Percentiles rank a stretch among this genome's conserved stretches.
phyloP scores from a whole-genome alignment of 1,284 basidiomycete genomes.

The Exobasidium rhododendri region DNA sequence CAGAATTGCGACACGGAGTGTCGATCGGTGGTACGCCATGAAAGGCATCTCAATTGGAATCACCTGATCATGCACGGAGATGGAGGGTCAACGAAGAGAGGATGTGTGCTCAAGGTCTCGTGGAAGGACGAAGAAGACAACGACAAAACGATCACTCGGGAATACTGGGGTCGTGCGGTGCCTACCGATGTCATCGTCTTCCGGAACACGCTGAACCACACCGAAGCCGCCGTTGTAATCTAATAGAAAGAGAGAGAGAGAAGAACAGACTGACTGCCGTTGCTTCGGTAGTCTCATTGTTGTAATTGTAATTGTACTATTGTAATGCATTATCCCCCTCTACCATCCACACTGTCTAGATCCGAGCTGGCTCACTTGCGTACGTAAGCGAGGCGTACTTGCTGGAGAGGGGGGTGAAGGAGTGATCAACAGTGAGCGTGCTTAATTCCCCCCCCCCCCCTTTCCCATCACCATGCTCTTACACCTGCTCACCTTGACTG shows the following conservation, averaged over 20 bases:
- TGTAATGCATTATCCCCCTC: no score
- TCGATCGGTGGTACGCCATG: not conserved
- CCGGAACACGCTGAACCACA: not conserved
- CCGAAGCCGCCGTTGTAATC: not conserved
- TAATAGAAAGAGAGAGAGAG: no score
- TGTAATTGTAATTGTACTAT: no score
- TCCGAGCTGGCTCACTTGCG: no score
- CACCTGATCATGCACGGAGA: not conserved
- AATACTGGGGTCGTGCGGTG: not conserved
- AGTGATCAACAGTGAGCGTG: no score
- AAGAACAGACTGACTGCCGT: no score
- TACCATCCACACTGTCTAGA: no score
- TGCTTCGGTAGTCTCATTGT: no score
- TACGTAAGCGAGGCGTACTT: no score
- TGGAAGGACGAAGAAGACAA: not conserved
- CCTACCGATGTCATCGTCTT: not conserved
- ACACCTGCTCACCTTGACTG: not conserved
- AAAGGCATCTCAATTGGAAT: not conserved
- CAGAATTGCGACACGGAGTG: not conserved
- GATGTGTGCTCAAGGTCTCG: not conserved
- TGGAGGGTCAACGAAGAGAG: not conserved
- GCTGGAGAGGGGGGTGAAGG: no score
- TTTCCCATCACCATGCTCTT: no score
- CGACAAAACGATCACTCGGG: not conserved
- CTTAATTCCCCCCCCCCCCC: no score